Base-by-base conservation (phyloP, 2,329 filamentous ascomycete species). In the Shiraia sp. region DNA sequence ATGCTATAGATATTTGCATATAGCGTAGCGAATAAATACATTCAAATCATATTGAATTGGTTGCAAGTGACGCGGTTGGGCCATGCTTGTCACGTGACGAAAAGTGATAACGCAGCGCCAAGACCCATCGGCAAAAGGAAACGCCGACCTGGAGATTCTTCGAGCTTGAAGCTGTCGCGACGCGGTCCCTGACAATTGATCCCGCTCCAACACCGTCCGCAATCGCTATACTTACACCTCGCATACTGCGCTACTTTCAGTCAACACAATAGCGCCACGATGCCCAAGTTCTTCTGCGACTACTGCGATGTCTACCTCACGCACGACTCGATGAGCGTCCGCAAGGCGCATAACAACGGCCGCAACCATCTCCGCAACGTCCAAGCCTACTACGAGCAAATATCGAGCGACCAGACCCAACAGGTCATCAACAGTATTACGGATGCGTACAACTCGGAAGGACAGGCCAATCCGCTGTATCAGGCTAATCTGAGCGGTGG, bases 251-350 rank as follows among this genome's bases (percentile, higher is more conserved):
- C 4, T 22, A 5, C 19, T 22, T 22, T 10, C 16, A 10, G 16
- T 17, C 36, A 15, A 3, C 28, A 14, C 27, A 17, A 12, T 16
- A 13, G 13, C 15, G 10, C 16, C 42, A 51, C 31, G 3, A 61
- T 61, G 57, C 57, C 57, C 15, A 61, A 61, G 47, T 61, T 61
- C 48, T 61, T 61, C 37, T 61, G 91, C 80, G 93, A 99, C 73
- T 99, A 99, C 75, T 99, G 93, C 82, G 93, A 99, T 87, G 93
- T 99, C 72, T 99, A 99, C 81, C 87, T 99, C 61, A 99, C 93
- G 57, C 93, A 99, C 81, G 93, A 99, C 80, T 96, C 90, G 32
- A 97, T 97, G 92, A 96, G 90, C 75, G 93, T 99, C 74, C 91
- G 93, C 63, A 97, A 97, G 77, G 93, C 93, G 35, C 93, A 99